phyloP scores from a whole-genome alignment of 768 basidiomycete genomes.

The Neoboletus magnificus region DNA sequence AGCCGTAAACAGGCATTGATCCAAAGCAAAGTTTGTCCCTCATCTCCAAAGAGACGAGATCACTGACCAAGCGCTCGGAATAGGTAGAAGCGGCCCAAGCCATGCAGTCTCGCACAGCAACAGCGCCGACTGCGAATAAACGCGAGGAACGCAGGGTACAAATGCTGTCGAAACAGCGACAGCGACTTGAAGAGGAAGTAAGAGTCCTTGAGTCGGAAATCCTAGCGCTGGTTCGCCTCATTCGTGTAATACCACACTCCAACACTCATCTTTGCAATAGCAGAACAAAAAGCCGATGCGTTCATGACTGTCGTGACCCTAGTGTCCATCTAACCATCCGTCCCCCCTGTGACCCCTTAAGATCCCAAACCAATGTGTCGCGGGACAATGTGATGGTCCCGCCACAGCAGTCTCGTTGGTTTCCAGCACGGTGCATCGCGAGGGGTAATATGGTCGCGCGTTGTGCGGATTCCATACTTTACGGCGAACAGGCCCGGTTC shows the following conservation, averaged over 20 bases:
- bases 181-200: slow-evolving; percentile 64
- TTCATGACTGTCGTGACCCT: background rate
- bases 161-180: slow-evolving; percentile 60
- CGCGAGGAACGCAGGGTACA: slow-evolving; percentile 65
- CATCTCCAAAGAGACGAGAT: background rate
- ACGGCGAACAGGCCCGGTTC: background rate
- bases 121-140: slow-evolving; percentile 55
- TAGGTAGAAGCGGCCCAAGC: slow-evolving; percentile 56
- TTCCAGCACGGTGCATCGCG: background rate
- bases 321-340: background rate
- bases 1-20: slow-evolving; percentile 60
- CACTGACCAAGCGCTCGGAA: background rate
- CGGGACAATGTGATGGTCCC: background rate
- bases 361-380: background rate
- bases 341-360: background rate
- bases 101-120: slow-evolving; percentile 39
- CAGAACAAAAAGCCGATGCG: slow-evolving; percentile 18
- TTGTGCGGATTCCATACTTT: background rate
- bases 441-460: background rate
- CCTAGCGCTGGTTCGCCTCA: slow-evolving; percentile 43
- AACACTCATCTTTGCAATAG: slow-evolving; percentile 15
- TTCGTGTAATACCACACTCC: background rate
- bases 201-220: slow-evolving; percentile 60
- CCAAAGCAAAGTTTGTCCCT: slow-evolving; percentile 54
- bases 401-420: background rate